Evolutionary conservation across 75 land plant genomes (phyloP).

Genomic region (Chamaecyparis obtusa): DNA sequence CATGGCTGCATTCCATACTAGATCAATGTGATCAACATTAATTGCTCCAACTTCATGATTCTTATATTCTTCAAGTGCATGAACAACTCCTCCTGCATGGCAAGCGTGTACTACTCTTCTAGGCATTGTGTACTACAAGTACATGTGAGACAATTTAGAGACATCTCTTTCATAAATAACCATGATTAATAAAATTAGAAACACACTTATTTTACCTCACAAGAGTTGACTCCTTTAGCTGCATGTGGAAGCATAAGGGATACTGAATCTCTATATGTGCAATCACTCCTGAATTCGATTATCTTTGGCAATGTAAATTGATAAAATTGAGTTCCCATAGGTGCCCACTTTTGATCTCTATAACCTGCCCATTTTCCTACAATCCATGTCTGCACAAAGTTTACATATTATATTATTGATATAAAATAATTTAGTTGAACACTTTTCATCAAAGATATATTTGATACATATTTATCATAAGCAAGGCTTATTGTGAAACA

Average conservation of each 20-base stretch:
- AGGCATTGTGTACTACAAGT: constrained; percentile 16
- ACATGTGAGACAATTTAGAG: background rate
- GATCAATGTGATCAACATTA: constrained; percentile 25
- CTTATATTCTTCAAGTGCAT: constrained; percentile 17
- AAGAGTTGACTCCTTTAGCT: constrained; percentile 25
- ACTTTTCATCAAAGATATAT: too few species aligned
- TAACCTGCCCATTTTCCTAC: constrained; percentile 46
- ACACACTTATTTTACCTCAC: constrained; percentile 28
- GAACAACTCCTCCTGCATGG: constrained; percentile 23
- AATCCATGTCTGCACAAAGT: constrained; percentile 31
- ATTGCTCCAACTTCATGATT: constrained; percentile 31
- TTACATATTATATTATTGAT: too few species aligned
- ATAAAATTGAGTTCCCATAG: constrained; percentile 38
- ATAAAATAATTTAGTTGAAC: too few species aligned
- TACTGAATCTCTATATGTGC: constrained; percentile 36
- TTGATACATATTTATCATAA: too few species aligned
- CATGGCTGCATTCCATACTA: constrained; percentile 34
- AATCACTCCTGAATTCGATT: constrained; percentile 25
- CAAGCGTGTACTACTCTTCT: constrained; percentile 23
- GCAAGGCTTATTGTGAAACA: too few species aligned
- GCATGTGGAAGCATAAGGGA: constrained; percentile 26
- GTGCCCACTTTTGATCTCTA: constrained; percentile 41
- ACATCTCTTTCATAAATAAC: background rate
- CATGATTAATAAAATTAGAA: background rate
- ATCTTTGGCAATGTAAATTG: constrained; percentile 43